Percentiles rank a stretch among this genome's conserved stretches.
phyloP scores from a whole-genome alignment of 257 asterid species.

The Lithospermum erythrorhizon region DNA sequence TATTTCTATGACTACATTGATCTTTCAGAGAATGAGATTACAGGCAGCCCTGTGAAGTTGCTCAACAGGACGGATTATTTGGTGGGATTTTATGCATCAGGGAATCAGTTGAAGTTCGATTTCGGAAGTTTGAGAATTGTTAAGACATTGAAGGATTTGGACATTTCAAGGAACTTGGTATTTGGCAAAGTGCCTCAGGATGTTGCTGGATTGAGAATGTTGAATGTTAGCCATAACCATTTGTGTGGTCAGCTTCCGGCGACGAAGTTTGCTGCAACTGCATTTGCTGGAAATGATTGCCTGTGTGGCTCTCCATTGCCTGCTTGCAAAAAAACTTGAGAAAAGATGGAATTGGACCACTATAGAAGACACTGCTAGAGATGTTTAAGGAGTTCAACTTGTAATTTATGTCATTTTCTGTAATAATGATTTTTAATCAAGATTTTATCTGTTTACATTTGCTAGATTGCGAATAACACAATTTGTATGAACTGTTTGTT shows the following conservation, averaged over 20 bases:
- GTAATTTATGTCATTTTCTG: no score
- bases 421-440: no score
- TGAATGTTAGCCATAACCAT: conserved; percentile 67
- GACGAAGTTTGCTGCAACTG: conserved; percentile 43
- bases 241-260: conserved; percentile 75
- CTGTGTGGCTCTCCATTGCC: conserved; percentile 74
- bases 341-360: no score
- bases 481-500: no score
- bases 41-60: conserved; percentile 58
- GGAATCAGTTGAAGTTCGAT: conserved; percentile 53
- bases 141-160: conserved; percentile 42
- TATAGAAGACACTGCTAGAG: no score
- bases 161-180: conserved; percentile 53
- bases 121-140: conserved; percentile 36
- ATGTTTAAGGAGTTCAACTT: no score
- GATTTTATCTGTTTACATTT: no score
- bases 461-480: no score
- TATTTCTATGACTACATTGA: conserved; percentile 73
- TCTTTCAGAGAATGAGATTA: conserved; percentile 59
- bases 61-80: conserved; percentile 56
- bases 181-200: conserved; percentile 57
- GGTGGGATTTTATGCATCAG: conserved; percentile 62
- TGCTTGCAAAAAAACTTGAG: conserved; percentile 45
- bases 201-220: conserved; percentile 29
- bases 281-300: conserved; percentile 60